These are phyloP conservation scores for Gentiana dahurica DNA, from an alignment of 257 asterid genomes.

Conservation along the genomic window DNA sequence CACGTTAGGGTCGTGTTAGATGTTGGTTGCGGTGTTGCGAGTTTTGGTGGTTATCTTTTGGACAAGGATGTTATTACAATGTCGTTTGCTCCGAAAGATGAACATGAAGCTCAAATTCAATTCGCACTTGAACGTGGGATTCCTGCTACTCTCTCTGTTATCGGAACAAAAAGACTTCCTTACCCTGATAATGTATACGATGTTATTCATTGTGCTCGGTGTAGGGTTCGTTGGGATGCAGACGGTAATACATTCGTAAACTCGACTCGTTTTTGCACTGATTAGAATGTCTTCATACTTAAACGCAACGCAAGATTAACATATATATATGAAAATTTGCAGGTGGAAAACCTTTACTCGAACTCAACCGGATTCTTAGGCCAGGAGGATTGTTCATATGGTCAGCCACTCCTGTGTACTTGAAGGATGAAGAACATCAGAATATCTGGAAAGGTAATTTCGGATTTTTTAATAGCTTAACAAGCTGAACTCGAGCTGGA, in stretches of 20 bases:
- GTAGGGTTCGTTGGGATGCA: constrained; percentile 26
- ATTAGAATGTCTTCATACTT: background rate
- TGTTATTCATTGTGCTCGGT: constrained; percentile 27
- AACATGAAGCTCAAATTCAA: constrained; percentile 30
- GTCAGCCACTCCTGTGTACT: constrained; percentile 18
- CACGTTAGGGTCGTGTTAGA: constrained; percentile 22
- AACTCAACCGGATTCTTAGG: constrained; percentile 16
- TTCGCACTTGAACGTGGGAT: constrained; percentile 20
- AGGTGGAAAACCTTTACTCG: constrained; percentile 18
- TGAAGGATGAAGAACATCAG: constrained; percentile 7
- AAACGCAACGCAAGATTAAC: background rate
- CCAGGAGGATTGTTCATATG: constrained; percentile 19
- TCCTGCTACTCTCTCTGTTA: constrained; percentile 23
- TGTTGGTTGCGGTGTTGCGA: constrained; percentile 32
- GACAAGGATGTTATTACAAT: constrained; percentile 25
- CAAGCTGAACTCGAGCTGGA: too few relatives aligned
- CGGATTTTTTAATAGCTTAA: background rate
- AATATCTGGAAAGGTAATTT: constrained; percentile 9
- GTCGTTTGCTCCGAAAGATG: constrained; percentile 31
- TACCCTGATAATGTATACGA: constrained; percentile 24
- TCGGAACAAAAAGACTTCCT: constrained; percentile 20
- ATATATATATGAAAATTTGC: background rate
- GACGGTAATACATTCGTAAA: constrained; percentile 14
- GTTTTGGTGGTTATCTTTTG: constrained; percentile 26
- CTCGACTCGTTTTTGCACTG: background rate